A percentile compares a stretch with the other conserved stretches of the same genome.
These are phyloP conservation scores for Starmerella lactis-condensi DNA, from an alignment of 805 yeast species.

Conservation along the genomic window DNA sequence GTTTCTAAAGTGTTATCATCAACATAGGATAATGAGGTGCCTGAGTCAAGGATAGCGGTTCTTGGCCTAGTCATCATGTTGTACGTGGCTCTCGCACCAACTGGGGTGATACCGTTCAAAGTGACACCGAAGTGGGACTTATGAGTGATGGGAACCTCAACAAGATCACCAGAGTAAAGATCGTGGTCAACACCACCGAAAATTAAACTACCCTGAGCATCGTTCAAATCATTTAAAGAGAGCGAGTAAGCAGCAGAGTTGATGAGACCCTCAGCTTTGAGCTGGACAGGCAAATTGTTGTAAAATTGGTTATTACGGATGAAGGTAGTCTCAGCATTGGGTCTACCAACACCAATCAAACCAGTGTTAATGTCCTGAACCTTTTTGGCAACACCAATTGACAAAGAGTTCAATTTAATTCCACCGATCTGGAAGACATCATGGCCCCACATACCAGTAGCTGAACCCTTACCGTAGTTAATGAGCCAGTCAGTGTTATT, in stretches of 20 bases:
- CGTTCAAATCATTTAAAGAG: slow-evolving; percentile 31
- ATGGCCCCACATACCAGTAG: slow-evolving; percentile 40
- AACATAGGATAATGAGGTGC: slow-evolving; percentile 35
- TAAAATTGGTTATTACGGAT: slow-evolving; percentile 23
- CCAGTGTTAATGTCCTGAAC: slow-evolving; percentile 48
- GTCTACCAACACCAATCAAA: slow-evolving; percentile 26
- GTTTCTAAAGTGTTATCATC: slow-evolving; percentile 24
- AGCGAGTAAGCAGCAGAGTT: slow-evolving; percentile 45
- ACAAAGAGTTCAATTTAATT: slow-evolving; percentile 32
- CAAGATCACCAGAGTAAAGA: slow-evolving; percentile 30
- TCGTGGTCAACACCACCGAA: slow-evolving; percentile 40
- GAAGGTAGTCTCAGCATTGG: slow-evolving; percentile 35
- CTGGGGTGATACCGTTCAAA: slow-evolving; percentile 17
- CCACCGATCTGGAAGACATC: slow-evolving; percentile 44
- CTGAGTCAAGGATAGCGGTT: slow-evolving; percentile 35
- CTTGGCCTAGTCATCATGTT: slow-evolving; percentile 16
- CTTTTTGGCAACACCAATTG: slow-evolving; percentile 58
- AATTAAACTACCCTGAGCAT: slow-evolving; percentile 31
- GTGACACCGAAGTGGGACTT: slow-evolving; percentile 22
- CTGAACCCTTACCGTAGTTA: slow-evolving; percentile 33
- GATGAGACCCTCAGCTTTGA: slow-evolving; percentile 43
- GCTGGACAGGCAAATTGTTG: slow-evolving; percentile 45
- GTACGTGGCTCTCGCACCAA: slow-evolving; percentile 16
- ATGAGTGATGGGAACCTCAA: slow-evolving; percentile 23
- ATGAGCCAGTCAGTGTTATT: slow-evolving; percentile 20